Evolutionary conservation across 257 asterid genomes (phyloP).

Genomic region (Solanum appendiculatum): DNA sequence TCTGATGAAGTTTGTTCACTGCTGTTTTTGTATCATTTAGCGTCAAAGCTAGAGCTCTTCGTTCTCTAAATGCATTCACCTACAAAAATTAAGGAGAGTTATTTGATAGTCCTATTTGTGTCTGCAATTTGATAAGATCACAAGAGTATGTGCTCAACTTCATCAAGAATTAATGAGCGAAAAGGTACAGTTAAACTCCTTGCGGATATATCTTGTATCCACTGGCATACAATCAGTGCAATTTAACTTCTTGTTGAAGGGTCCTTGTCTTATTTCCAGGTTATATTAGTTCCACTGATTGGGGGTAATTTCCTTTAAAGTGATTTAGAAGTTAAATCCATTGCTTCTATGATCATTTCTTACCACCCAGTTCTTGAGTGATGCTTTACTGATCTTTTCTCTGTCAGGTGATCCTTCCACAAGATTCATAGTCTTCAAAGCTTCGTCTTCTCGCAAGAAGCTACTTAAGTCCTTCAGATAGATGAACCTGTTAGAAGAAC

Average conservation of each 20-base stretch:
- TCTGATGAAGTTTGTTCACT: constrained; percentile 70
- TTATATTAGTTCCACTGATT: not conserved
- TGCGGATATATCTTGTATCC: not conserved
- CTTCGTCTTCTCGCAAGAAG: constrained; percentile 77
- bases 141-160: not conserved
- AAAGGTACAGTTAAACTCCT: not conserved
- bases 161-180: not conserved
- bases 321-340: not conserved
- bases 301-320: not conserved
- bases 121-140: not conserved
- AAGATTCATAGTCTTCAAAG: constrained; percentile 42
- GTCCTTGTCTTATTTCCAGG: not conserved
- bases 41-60: constrained; percentile 83
- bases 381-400: constrained; percentile 58
- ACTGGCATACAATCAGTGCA: not conserved
- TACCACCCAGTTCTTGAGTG: constrained; percentile 92
- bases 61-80: constrained; percentile 79
- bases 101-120: not conserved
- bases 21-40: constrained; percentile 88
- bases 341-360: constrained; percentile 1
- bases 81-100: not conserved
- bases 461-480: constrained; percentile 60
- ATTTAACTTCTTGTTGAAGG: not conserved
- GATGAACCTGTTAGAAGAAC: constrained; percentile 45
- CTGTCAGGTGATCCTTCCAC: constrained; percentile 66